Conservation (phyloP, 495 filamentous ascomycete genomes). For the Trichoderma reesei region DNA sequence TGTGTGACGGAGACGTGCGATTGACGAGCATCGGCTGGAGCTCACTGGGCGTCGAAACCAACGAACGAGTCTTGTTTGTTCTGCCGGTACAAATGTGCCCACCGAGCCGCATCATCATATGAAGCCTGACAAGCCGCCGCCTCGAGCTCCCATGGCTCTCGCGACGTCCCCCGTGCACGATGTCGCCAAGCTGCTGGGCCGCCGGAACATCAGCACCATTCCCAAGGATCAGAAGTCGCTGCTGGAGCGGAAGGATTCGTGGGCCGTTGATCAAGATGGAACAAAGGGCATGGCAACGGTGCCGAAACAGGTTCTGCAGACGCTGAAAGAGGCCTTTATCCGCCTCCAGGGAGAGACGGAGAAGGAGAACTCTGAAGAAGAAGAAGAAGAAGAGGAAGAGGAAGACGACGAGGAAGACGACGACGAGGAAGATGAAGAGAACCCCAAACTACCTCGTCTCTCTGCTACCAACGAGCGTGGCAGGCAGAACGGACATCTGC, state of each 20-base stretch:
- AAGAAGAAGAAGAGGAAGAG: not conserved
- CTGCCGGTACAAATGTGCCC: not conserved
- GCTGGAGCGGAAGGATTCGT: constrained; percentile 39
- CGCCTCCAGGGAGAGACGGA: constrained; percentile 2
- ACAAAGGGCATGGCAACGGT: constrained; percentile 24
- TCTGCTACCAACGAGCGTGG: not conserved
- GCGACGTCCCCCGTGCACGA: not conserved
- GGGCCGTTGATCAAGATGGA: constrained; percentile 18
- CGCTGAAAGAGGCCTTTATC: constrained; percentile 21
- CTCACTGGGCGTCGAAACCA: not conserved
- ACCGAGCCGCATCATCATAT: not conserved
- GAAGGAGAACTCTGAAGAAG: not conserved
- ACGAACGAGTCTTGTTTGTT: not conserved
- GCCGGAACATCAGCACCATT: constrained; percentile 39
- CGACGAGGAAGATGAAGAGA: not conserved
- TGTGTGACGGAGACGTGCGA: not conserved
- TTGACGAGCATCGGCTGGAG: not conserved
- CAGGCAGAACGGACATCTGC: not conserved
- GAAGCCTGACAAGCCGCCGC: not conserved
- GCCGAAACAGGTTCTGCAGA: constrained; percentile 28
- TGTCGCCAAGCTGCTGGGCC: not conserved
- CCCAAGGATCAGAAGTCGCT: constrained; percentile 51
- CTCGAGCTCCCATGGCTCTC: not conserved
- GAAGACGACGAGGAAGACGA: not conserved
- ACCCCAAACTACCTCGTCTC: not conserved